These are phyloP conservation scores for Aureobasidium sp. DNA, from an alignment of 2,329 filamentous ascomycete genomes.

Conservation along the genomic window DNA sequence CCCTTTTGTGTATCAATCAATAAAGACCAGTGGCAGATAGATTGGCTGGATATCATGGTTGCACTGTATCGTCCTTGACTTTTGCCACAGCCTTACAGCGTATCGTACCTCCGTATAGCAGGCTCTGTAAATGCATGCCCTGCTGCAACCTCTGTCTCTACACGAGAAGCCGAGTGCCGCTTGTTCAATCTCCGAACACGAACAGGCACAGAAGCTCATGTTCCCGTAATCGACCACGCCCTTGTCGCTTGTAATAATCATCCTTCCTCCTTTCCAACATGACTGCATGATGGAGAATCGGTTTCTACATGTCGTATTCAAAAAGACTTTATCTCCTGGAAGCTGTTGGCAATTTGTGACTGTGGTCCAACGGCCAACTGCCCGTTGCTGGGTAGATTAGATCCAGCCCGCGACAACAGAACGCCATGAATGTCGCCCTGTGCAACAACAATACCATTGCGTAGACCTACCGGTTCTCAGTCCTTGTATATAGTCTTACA, in stretches of 20 bases:
- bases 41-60: slow-evolving; percentile 3
- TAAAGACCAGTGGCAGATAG: not conserved
- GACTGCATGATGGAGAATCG: not conserved
- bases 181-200: slow-evolving; percentile 5
- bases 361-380: not conserved
- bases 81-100: not conserved
- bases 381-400: slow-evolving; percentile 6
- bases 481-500: not conserved
- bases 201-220: not conserved
- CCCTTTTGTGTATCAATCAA: not conserved
- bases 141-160: not conserved
- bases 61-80: not conserved
- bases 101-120: not conserved
- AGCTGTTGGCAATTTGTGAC: slow-evolving; percentile 3
- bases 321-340: not conserved
- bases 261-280: not conserved
- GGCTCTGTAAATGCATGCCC: not conserved
- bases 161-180: not conserved
- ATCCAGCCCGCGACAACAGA: not conserved
- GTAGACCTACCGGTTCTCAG: not conserved
- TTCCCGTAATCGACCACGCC: not conserved
- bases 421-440: not conserved
- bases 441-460: not conserved
- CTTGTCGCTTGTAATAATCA: not conserved
- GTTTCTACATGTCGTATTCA: not conserved